phyloP scores from a whole-genome alignment of 495 filamentous ascomycete genomes.

The Aspergillus panamensis region DNA sequence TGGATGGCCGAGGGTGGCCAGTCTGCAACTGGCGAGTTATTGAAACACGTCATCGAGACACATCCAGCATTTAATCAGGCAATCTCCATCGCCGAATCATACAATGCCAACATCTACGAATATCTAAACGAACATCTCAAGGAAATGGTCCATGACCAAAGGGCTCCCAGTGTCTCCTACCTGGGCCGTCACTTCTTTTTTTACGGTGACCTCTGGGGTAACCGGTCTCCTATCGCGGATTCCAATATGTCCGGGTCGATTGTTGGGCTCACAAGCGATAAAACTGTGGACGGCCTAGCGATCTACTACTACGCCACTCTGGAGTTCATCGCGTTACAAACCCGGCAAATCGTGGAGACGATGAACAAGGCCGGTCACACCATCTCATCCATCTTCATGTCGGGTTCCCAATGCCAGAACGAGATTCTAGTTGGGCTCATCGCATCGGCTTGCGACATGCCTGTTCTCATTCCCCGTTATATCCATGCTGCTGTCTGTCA shows the following conservation, averaged over 20 bases:
- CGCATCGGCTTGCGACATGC: conserved; percentile 84
- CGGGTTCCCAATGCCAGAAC: conserved; percentile 94
- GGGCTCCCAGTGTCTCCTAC: conserved; percentile 75
- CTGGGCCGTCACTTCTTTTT: conserved; percentile 93
- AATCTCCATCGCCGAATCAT: conserved; percentile 67
- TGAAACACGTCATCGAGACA: conserved; percentile 90
- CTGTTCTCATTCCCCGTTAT: conserved; percentile 86
- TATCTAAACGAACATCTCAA: conserved; percentile 88
- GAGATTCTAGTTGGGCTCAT: conserved; percentile 85
- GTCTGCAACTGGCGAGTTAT: conserved; percentile 87
- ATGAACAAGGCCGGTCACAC: conserved; percentile 84
- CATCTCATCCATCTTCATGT: conserved; percentile 96
- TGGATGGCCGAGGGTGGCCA: conserved; percentile 98
- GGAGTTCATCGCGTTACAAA: conserved; percentile 97
- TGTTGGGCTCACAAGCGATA: conserved; percentile 81
- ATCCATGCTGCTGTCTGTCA: conserved; percentile 95
- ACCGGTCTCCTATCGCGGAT: conserved; percentile 90
- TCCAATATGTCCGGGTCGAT: conserved; percentile 85
- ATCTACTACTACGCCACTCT: conserved; percentile 90
- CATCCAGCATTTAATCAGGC: conserved; percentile 84
- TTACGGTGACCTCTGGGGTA: conserved; percentile 98
- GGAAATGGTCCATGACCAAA: conserved; percentile 60
- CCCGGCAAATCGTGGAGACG: conserved; percentile 86
- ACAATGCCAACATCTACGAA: conserved; percentile 83
- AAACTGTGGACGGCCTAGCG: conserved; percentile 77